Conservation (phyloP, 2,329 filamentous ascomycete genomes). For the Penicillium sp. region DNA sequence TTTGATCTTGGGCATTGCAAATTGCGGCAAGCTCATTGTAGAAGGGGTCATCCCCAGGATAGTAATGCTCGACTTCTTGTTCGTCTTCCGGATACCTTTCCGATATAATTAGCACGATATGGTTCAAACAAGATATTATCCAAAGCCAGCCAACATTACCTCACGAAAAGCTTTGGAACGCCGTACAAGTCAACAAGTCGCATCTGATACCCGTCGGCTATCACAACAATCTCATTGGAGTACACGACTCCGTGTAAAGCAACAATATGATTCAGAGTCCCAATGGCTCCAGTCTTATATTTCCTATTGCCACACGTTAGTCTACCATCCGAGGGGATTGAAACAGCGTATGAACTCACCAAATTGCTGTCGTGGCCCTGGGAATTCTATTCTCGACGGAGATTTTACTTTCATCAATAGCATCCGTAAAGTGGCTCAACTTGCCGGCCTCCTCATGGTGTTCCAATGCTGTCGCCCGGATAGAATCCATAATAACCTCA, state of each 20-base stretch:
- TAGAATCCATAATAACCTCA: neutral
- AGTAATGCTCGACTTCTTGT: neutral
- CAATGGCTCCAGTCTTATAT: neutral
- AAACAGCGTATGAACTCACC: neutral
- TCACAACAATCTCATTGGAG: constrained; percentile 1
- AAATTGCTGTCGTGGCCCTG: neutral
- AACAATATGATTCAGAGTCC: neutral
- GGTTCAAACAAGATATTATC: neutral
- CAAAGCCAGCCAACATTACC: neutral
- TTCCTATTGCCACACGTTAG: neutral
- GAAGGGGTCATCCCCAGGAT: constrained; percentile 1
- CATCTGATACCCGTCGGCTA: constrained; percentile 1
- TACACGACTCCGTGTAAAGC: neutral
- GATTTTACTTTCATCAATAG: too few species aligned
- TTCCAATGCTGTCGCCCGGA: neutral
- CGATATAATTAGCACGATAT: neutral
- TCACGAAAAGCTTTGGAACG: neutral
- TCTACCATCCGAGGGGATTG: neutral
- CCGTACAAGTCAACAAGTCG: constrained; percentile 1
- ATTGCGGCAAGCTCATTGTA: neutral
- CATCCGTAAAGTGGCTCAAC: too few species aligned
- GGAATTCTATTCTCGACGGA: neutral
- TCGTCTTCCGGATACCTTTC: neutral
- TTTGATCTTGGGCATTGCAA: neutral
- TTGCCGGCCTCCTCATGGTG: neutral